Percentiles rank a stretch among this genome's conserved stretches.
phyloP scores from a whole-genome alignment of 805 yeast genomes.

The Candida chauliodis region DNA sequence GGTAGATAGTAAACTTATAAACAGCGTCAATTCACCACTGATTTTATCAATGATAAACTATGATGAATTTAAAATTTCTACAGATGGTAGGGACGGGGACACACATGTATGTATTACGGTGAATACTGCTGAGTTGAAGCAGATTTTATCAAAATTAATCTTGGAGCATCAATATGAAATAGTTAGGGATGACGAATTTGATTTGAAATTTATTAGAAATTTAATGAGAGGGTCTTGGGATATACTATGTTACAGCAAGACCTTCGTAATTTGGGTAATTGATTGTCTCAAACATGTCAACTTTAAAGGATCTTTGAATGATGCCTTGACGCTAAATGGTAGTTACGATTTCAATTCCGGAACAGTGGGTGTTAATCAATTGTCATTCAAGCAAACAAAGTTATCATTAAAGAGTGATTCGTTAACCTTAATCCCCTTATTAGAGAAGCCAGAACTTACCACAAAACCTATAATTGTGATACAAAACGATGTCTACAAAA shows the following conservation, averaged over 20 bases:
- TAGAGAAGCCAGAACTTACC: neutral
- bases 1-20: no score
- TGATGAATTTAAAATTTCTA: neutral
- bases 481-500: neutral
- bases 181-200: neutral
- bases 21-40: neutral
- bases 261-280: neutral
- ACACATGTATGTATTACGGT: no score
- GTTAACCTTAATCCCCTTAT: neutral
- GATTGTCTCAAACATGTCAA: neutral
- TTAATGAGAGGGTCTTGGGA: neutral
- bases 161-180: no score
- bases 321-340: neutral
- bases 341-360: neutral
- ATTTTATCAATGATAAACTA: neutral
- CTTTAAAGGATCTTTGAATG: neutral
- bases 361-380: neutral
- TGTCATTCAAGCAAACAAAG: neutral
- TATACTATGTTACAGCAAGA: neutral
- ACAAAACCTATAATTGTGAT: neutral
- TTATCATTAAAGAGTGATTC: no score
- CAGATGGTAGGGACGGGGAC: no score
- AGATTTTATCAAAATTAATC: neutral
- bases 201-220: neutral
- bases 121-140: neutral